These are phyloP conservation scores for Fusarium musae DNA, from an alignment of 2,329 filamentous ascomycete species.

Conservation along the genomic window DNA sequence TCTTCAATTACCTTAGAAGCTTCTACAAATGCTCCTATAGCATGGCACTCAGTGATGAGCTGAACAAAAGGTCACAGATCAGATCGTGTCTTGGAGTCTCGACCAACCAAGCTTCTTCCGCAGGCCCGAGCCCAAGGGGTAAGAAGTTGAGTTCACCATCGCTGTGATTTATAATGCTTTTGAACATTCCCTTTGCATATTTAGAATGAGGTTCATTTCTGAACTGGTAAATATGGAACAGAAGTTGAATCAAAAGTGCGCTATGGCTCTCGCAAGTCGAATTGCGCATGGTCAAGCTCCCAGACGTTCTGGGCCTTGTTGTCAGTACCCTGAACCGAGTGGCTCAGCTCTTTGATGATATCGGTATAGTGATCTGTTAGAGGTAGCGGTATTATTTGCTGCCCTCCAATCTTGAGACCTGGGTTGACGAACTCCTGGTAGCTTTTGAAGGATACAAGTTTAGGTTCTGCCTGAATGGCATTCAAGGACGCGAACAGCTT, in stretches of 20 bases:
- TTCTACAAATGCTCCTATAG: not conserved
- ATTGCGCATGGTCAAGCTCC: constrained; percentile 20
- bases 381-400: constrained; percentile 16
- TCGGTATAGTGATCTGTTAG: constrained; percentile 9
- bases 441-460: constrained; percentile 6
- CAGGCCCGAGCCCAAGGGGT: not conserved
- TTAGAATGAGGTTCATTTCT: not conserved
- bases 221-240: not conserved
- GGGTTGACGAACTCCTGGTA: constrained; percentile 26
- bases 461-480: constrained; percentile 1
- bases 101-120: not conserved
- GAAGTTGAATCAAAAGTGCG: constrained; percentile 1
- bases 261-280: constrained; percentile 2
- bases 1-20: not conserved
- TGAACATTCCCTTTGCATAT: not conserved
- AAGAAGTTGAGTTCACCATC: constrained; percentile 2
- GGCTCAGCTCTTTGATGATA: constrained; percentile 10
- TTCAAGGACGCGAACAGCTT: constrained; percentile 7
- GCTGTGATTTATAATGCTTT: constrained; percentile 1
- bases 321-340: not conserved
- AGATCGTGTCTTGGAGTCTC: not conserved
- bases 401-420: constrained; percentile 11
- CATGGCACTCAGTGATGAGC: constrained; percentile 2
- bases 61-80: not conserved
- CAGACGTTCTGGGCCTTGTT: constrained; percentile 8